Evolutionary conservation across 805 yeast species (phyloP).

Genomic region (Wickerhamomyces ciferrii): DNA sequence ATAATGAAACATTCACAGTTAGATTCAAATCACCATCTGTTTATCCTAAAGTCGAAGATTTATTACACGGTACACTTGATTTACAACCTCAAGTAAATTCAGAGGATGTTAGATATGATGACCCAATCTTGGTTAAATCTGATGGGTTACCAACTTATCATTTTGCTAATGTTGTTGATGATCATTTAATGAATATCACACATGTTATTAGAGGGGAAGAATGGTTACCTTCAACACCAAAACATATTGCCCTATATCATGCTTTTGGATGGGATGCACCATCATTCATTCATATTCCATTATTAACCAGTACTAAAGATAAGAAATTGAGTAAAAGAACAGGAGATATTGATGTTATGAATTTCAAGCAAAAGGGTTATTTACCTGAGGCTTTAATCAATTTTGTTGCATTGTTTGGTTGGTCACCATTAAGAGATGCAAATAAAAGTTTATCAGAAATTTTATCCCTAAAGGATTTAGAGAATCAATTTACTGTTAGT

Average conservation of each 20-base stretch:
- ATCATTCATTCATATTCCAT: constrained; percentile 80
- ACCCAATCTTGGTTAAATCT: constrained; percentile 84
- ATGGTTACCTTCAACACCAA: constrained; percentile 95
- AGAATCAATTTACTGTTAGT: constrained; percentile 51
- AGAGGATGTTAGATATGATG: constrained; percentile 76
- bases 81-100: constrained; percentile 76
- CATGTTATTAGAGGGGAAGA: constrained; percentile 98
- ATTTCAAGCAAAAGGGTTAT: constrained; percentile 54
- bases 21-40: constrained; percentile 71
- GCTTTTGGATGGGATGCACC: constrained; percentile 90
- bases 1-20: constrained; percentile 42
- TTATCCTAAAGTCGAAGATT: constrained; percentile 66
- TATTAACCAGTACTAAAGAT: constrained; percentile 66
- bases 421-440: constrained; percentile 73
- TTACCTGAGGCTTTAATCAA: constrained; percentile 85
- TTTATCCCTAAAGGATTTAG: constrained; percentile 46
- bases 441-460: constrained; percentile 49
- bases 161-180: constrained; percentile 94
- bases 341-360: constrained; percentile 71
- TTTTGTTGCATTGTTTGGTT: constrained; percentile 87
- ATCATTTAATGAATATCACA: constrained; percentile 85
- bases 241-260: constrained; percentile 79
- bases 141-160: constrained; percentile 96
- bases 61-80: constrained; percentile 72
- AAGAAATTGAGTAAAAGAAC: constrained; percentile 83